Conservation (phyloP, 2,329 filamentous ascomycete genomes). For the Ceratocystis ficicola region DNA sequence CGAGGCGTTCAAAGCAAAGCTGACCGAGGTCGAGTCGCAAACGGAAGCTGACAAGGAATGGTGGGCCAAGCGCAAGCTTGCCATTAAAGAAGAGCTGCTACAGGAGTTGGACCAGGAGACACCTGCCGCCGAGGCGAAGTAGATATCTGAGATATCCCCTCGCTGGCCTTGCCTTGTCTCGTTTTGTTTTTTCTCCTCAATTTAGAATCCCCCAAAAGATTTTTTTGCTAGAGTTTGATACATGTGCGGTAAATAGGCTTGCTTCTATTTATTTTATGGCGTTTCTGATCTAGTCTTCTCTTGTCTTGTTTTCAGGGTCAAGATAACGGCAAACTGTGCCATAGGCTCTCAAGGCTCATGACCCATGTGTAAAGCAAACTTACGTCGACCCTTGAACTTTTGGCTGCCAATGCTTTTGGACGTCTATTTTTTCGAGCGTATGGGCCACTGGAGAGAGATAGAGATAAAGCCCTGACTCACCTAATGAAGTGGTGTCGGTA, state of each 20-base stretch:
- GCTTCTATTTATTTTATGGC: neutral
- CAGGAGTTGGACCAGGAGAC: slow-evolving; percentile 63
- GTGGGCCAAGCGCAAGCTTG: slow-evolving; percentile 76
- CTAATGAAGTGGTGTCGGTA: neutral
- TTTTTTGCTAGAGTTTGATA: neutral
- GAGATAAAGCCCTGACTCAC: neutral
- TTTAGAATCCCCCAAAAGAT: neutral
- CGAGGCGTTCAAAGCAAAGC: slow-evolving; percentile 57
- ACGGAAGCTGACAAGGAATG: slow-evolving; percentile 66
- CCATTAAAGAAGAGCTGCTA: slow-evolving; percentile 66
- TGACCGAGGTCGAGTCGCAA: slow-evolving; percentile 63
- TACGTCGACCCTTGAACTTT: neutral
- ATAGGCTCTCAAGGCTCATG: neutral
- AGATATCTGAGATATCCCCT: slow-evolving; percentile 17
- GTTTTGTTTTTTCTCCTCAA: slow-evolving; percentile 32
- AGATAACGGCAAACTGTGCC: neutral
- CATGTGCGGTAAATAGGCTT: neutral
- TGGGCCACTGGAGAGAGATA: neutral
- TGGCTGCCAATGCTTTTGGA: neutral
- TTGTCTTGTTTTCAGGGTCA: neutral
- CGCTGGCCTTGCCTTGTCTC: slow-evolving; percentile 51
- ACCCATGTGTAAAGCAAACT: neutral
- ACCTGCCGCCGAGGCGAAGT: slow-evolving; percentile 30
- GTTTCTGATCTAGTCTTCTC: neutral
- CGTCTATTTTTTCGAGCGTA: neutral